Evolutionary conservation across 441 rosid genomes (phyloP), one percentile per base, ranked within the genome.

Genomic region (Gossypium gossypioides): DNA sequence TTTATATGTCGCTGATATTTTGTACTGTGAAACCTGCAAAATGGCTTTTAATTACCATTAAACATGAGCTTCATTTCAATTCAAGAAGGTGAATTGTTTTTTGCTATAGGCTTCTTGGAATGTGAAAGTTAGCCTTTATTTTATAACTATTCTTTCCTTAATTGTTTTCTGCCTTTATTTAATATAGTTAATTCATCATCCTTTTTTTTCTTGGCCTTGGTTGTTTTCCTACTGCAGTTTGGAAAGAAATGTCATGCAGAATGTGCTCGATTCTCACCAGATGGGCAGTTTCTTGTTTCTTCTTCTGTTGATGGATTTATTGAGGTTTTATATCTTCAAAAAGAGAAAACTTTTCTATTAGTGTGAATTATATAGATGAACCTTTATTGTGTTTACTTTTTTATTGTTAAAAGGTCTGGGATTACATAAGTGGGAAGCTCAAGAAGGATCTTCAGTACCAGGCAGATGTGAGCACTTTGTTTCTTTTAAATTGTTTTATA

Each of bases 381-480:
- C 54, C 55, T 68, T 44, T 71, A 73, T 69, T 74, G 32, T 75
- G 71, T 80, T 64, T 42, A 63, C 73, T 59, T 78, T 75, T 65
- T 77, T 66, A 59, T 6, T 63, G 32, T 74, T 50, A 62, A 65
- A 72, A 93, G 98, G 98, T 96, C 54, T 96, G 99, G 99, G 99
- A 96, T 83, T 90, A 96, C 76, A 75, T 93, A 54, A 96, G 92
- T 73, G 99, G 99, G 74, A 96, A 96, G 84, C 91, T 96, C 79
- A 91, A 96, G 89, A 93, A 91, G 84, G 98, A 96, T 84, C 92
- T 96, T 74, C 98, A 90, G 54, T 96, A 96, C 82, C 99, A 96
- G 80, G 98, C 98, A 78, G 99, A 87, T 71, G 99, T 91, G 73
- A 86, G 93, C 80, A 55, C 18, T 69, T 67, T 54, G 60, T 66